A percentile compares a stretch with the other conserved stretches of the same genome.
These are phyloP conservation scores for Phytophthora brassicae DNA, from an alignment of 352 stramenopile species.

Conservation along the genomic window DNA sequence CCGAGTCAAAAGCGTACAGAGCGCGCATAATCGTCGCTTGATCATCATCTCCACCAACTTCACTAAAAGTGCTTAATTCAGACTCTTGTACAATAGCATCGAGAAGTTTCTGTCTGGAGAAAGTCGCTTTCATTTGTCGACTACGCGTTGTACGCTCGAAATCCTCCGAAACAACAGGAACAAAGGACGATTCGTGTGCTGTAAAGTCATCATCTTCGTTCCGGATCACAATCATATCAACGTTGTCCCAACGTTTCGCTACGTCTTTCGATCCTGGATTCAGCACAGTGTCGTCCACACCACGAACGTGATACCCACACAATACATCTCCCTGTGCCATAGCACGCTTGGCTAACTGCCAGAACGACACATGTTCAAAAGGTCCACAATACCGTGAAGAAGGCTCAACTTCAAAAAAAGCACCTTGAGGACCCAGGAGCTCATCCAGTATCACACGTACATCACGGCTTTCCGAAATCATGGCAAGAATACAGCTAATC, in stretches of 20 bases:
- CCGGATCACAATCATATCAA: conserved; percentile 69
- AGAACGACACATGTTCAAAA: conserved; percentile 62
- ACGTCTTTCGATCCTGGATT: conserved; percentile 61
- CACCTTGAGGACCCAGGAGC: conserved; percentile 59
- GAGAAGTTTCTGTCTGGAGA: conserved; percentile 48
- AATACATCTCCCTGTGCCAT: conserved; percentile 57
- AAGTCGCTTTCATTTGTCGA: conserved; percentile 44
- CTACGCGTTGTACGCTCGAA: conserved; percentile 50
- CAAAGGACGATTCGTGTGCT: conserved; percentile 24
- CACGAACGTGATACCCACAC: conserved; percentile 71
- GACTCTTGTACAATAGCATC: conserved; percentile 59
- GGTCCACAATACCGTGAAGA: conserved; percentile 53
- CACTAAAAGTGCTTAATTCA: conserved; percentile 38
- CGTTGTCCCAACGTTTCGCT: conserved; percentile 38
- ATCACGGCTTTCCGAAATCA: conserved; percentile 82
- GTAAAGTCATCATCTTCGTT: conserved; percentile 29
- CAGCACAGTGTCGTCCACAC: conserved; percentile 52
- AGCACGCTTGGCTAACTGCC: conserved; percentile 64
- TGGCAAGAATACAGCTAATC: conserved; percentile 73
- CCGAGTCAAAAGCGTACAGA: conserved; percentile 39
- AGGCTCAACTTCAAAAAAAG: conserved; percentile 67
- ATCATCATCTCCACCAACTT: conserved; percentile 27
- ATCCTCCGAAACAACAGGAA: conserved; percentile 31
- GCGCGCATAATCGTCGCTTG: conserved; percentile 34
- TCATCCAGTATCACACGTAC: conserved; percentile 75